Conservation (phyloP, 331 rosid genomes). For the Rosa hybrid region DNA sequence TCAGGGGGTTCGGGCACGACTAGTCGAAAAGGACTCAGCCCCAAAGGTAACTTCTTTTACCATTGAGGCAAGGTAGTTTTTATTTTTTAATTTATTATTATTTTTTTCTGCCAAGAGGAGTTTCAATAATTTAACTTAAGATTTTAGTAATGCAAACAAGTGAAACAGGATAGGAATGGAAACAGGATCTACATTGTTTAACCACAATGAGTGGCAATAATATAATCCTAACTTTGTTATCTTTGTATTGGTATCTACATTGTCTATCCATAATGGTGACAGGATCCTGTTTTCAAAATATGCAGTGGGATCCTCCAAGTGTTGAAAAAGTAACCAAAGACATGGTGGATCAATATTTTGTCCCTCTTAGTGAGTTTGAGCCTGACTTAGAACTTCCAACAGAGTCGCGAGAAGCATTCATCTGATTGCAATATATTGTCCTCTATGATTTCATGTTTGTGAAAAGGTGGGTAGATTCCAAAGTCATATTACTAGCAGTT, state of each 20-base stretch:
- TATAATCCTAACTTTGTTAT: not conserved
- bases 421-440: not conserved
- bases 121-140: not conserved
- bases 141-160: not conserved
- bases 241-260: not conserved
- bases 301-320: slow-evolving; percentile 97
- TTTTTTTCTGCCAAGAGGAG: not conserved
- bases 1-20: slow-evolving; percentile 84
- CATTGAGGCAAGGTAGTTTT: not conserved
- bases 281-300: slow-evolving; percentile 6
- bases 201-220: not conserved
- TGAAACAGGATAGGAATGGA: not conserved
- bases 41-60: slow-evolving; percentile 61
- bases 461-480: not conserved
- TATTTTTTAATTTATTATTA: no score
- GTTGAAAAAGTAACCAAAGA: slow-evolving; percentile 73
- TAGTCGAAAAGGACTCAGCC: slow-evolving; percentile 77
- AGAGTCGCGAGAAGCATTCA: slow-evolving; percentile 58
- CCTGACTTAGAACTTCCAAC: slow-evolving; percentile 81
- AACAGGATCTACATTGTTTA: not conserved
- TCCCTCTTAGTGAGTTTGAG: slow-evolving; percentile 60
- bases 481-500: not conserved
- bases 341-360: slow-evolving; percentile 80
- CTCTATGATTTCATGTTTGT: not conserved
- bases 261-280: not conserved